These are phyloP conservation scores for Excoecaria cochinchinensis DNA, from an alignment of 345 rosid species.

Conservation along the genomic window DNA sequence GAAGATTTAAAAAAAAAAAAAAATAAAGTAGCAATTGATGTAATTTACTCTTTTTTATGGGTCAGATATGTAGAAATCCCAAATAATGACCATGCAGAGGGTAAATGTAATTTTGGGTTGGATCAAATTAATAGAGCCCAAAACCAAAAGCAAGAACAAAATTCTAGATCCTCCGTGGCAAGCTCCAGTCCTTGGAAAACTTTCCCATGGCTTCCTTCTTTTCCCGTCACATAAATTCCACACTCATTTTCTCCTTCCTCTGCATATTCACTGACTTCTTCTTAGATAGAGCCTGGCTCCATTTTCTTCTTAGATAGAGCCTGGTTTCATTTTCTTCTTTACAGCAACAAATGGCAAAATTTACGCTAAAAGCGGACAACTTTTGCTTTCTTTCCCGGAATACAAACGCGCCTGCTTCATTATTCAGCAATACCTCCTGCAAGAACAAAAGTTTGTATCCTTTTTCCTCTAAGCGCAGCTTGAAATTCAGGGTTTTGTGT, in stretches of 20 bases:
- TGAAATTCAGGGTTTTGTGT: conserved; percentile 48
- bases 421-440: conserved; percentile 26
- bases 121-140: too few relatives aligned
- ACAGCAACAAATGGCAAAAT: conserved; percentile 48
- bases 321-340: neutral
- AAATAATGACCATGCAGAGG: too few relatives aligned
- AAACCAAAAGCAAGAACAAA: too few relatives aligned
- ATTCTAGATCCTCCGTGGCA: conserved; percentile 50
- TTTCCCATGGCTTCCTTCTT: conserved; percentile 1
- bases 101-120: too few relatives aligned
- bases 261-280: neutral
- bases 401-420: conserved; percentile 34
- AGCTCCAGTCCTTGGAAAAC: conserved; percentile 36
- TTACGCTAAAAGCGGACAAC: conserved; percentile 39
- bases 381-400: conserved; percentile 38
- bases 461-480: conserved; percentile 17
- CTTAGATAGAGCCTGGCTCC: too few relatives aligned
- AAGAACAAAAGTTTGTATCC: conserved; percentile 16
- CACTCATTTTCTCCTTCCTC: neutral
- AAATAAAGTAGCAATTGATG: too few relatives aligned
- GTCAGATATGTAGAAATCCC: too few relatives aligned
- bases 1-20: too few relatives aligned
- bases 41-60: too few relatives aligned
- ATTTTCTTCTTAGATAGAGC: neutral
- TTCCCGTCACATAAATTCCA: neutral